Conservation (phyloP, 345 rosid species). For the Euclidium syriacum region DNA sequence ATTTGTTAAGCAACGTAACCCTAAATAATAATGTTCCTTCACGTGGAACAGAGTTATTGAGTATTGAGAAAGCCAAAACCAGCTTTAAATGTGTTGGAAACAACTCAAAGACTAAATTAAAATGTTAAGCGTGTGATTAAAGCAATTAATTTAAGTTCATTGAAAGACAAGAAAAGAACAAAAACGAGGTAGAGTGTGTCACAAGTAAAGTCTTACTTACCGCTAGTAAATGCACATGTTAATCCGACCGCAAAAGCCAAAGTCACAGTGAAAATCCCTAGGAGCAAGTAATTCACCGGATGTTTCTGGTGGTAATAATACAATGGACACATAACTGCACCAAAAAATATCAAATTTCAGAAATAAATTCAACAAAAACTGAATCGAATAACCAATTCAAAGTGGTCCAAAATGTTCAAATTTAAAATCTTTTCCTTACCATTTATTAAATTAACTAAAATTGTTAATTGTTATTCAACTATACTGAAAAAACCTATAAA, state of each 20-base stretch:
- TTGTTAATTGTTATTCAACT: too few relatives aligned
- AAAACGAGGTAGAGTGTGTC: neutral
- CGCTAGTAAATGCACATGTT: slow-evolving; percentile 72
- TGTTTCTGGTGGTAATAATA: slow-evolving; percentile 77
- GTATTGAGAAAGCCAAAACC: neutral
- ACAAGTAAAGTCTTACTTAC: slow-evolving; percentile 35
- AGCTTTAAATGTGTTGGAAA: slow-evolving; percentile 13
- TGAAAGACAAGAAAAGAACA: slow-evolving; percentile 18
- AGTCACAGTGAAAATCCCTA: slow-evolving; percentile 61
- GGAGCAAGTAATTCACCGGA: slow-evolving; percentile 74
- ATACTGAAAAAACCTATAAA: too few relatives aligned
- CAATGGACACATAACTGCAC: slow-evolving; percentile 67
- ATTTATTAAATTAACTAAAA: too few relatives aligned
- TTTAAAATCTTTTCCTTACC: too few relatives aligned
- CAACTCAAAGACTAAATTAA: neutral
- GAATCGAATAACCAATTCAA: too few relatives aligned
- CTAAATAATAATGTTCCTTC: neutral
- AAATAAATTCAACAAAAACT: neutral
- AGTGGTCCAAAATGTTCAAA: too few relatives aligned
- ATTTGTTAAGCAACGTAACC: neutral
- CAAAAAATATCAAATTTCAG: neutral
- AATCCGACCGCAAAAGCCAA: slow-evolving; percentile 72
- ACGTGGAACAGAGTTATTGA: neutral
- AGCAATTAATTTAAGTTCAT: slow-evolving; percentile 1
- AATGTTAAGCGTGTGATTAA: neutral